A percentile compares a stretch with the other conserved stretches of the same genome.
Conservation (phyloP, 1,284 basidiomycete species). For the Chalciporus sp. region DNA sequence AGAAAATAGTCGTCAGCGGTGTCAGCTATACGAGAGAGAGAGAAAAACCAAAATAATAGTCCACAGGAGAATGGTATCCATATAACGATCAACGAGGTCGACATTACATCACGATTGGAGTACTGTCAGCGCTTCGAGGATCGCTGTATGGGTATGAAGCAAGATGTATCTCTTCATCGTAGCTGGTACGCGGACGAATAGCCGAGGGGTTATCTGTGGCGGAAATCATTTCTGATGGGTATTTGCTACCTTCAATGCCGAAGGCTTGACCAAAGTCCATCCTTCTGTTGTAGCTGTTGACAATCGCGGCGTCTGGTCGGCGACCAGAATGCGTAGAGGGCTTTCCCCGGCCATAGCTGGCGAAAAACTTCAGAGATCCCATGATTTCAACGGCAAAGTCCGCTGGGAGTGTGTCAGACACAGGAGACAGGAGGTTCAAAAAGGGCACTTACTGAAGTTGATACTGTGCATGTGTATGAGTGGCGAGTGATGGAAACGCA, state of each 20-base stretch:
- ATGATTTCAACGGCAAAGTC: slow-evolving; percentile 71
- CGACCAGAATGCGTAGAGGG: slow-evolving; percentile 45
- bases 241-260: slow-evolving; percentile 38
- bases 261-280: slow-evolving; percentile 56
- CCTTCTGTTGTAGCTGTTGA: slow-evolving; percentile 28
- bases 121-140: slow-evolving; percentile 6
- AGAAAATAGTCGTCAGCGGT: background rate
- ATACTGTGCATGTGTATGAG: slow-evolving; percentile 47
- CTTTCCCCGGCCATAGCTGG: slow-evolving; percentile 48
- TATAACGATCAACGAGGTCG: background rate
- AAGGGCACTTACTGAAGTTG: slow-evolving; percentile 58
- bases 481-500: background rate
- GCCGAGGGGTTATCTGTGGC: slow-evolving; percentile 19
- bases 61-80: background rate
- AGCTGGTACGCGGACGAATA: slow-evolving; percentile 31
- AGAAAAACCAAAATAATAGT: background rate
- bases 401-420: slow-evolving; percentile 36
- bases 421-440: background rate
- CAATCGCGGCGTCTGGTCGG: slow-evolving; percentile 28
- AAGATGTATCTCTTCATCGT: slow-evolving; percentile 50
- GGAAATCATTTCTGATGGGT: slow-evolving; percentile 9
- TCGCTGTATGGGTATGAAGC: slow-evolving; percentile 43
- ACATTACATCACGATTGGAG: background rate
- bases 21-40: background rate
- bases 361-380: slow-evolving; percentile 64